A percentile compares a stretch with the other conserved stretches of the same genome.
Conservation (phyloP, 805 yeast genomes). For the Candida oleophila region DNA sequence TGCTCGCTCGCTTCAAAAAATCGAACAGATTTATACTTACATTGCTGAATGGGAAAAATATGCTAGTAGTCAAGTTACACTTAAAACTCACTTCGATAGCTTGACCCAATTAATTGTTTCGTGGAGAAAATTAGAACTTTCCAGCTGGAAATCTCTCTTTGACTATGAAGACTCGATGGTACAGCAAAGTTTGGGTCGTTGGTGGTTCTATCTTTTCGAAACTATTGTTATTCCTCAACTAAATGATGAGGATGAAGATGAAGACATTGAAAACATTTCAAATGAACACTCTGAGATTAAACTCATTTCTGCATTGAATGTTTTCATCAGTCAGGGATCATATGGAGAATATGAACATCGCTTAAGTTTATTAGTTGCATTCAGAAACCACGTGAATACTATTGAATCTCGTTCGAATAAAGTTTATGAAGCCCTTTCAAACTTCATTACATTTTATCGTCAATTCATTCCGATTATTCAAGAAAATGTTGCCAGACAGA, state of each 20-base stretch:
- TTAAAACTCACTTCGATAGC: constrained; percentile 52
- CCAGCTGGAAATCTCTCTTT: constrained; percentile 81
- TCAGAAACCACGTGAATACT: constrained; percentile 50
- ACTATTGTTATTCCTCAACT: constrained; percentile 59
- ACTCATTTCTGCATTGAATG: constrained; percentile 58
- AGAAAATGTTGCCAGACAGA: constrained; percentile 43
- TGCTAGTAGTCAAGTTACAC: constrained; percentile 75
- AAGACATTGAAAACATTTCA: too few species aligned
- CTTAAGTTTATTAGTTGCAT: constrained; percentile 61
- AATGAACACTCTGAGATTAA: constrained; percentile 8
- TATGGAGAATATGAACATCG: constrained; percentile 72
- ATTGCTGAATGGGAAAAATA: constrained; percentile 92
- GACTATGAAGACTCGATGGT: constrained; percentile 55
- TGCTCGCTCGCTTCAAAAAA: constrained; percentile 72
- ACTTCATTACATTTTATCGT: constrained; percentile 60
- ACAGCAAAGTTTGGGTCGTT: constrained; percentile 58
- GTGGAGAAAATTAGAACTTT: constrained; percentile 88
- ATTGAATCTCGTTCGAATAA: constrained; percentile 17
- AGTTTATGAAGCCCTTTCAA: constrained; percentile 45
- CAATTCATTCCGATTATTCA: constrained; percentile 60
- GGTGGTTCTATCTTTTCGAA: constrained; percentile 94
- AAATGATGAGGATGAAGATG: constrained; percentile 27
- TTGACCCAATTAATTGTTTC: constrained; percentile 71
- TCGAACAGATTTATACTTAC: constrained; percentile 82
- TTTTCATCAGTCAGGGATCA: constrained; percentile 73